A percentile compares a stretch with the other conserved stretches of the same genome.
Conservation (phyloP, 1,284 basidiomycete species). For the Ceratobasidium theobromae region DNA sequence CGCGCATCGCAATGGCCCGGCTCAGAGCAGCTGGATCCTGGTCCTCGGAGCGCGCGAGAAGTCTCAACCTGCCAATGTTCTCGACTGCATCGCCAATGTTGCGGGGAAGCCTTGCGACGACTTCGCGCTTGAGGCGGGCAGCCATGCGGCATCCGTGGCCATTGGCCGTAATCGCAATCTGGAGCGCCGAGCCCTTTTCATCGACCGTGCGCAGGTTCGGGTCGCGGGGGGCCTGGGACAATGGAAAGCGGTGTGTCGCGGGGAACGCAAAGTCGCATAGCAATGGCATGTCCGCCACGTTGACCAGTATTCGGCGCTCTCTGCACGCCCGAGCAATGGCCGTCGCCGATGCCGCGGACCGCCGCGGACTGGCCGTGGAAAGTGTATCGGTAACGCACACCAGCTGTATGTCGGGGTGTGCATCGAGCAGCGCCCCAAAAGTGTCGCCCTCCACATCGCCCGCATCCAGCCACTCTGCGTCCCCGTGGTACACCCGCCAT, state of each 20-base stretch:
- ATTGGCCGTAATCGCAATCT: conserved; percentile 89
- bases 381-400: conserved; percentile 78
- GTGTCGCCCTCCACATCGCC: conserved; percentile 44
- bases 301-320: conserved; percentile 70
- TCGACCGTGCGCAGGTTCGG: conserved; percentile 29
- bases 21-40: conserved; percentile 43
- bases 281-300: conserved; percentile 82
- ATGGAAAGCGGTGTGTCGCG: conserved; percentile 78
- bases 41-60: conserved; percentile 54
- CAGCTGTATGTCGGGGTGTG: conserved; percentile 50
- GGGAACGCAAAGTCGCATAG: conserved; percentile 92
- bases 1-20: conserved; percentile 37
- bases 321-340: conserved; percentile 58
- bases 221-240: conserved; percentile 35
- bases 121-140: conserved; percentile 77
- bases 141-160: conserved; percentile 89
- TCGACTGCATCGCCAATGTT: conserved; percentile 78
- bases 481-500: conserved; percentile 58
- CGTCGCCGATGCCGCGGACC: conserved; percentile 55
- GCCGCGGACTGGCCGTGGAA: conserved; percentile 42
- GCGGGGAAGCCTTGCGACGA: conserved; percentile 72
- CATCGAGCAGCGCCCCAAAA: conserved; percentile 42
- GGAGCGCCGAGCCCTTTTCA: conserved; percentile 57
- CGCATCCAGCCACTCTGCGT: conserved; percentile 43
- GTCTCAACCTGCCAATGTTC: conserved; percentile 71